phyloP scores from a whole-genome alignment of 225 moss, liverwort and hornwort species.

The Polytrichum commune region DNA sequence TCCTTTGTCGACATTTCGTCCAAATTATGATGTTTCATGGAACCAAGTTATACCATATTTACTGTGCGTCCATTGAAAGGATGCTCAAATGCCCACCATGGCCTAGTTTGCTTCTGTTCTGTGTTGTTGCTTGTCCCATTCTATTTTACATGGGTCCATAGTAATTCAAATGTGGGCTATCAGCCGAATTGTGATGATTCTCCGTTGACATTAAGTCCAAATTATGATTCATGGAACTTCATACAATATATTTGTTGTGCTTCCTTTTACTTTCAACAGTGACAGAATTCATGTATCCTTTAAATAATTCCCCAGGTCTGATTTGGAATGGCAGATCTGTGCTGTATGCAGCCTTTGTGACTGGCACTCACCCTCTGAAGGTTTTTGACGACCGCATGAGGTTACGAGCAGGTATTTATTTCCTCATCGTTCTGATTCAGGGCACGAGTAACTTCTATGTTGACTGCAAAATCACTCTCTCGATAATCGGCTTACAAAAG shows the following conservation, averaged over 20 bases:
- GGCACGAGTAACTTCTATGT: too few species aligned
- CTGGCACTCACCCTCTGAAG: constrained; percentile 50
- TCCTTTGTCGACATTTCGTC: too few species aligned
- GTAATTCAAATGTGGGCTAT: not conserved
- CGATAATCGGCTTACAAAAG: too few species aligned
- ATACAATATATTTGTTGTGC: too few species aligned
- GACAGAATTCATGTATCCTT: not conserved
- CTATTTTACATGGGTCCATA: not conserved
- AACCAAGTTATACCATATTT: too few species aligned
- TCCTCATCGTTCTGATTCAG: too few species aligned
- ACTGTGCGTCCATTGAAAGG: too few species aligned
- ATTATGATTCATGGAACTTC: not conserved
- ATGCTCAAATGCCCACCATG: too few species aligned
- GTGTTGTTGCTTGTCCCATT: constrained; percentile 1
- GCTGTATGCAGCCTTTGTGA: constrained; percentile 55
- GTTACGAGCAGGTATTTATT: constrained; percentile 30
- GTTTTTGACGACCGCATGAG: constrained; percentile 53
- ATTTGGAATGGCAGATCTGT: constrained; percentile 26
- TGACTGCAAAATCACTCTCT: too few species aligned
- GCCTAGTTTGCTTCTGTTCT: not conserved
- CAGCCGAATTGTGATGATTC: not conserved
- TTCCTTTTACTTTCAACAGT: not conserved
- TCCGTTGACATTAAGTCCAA: not conserved
- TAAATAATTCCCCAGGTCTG: not conserved
- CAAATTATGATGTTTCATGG: too few species aligned